phyloP scores from a whole-genome alignment of 2,329 filamentous ascomycete genomes.

The Aspergillus pseudonomiae region DNA sequence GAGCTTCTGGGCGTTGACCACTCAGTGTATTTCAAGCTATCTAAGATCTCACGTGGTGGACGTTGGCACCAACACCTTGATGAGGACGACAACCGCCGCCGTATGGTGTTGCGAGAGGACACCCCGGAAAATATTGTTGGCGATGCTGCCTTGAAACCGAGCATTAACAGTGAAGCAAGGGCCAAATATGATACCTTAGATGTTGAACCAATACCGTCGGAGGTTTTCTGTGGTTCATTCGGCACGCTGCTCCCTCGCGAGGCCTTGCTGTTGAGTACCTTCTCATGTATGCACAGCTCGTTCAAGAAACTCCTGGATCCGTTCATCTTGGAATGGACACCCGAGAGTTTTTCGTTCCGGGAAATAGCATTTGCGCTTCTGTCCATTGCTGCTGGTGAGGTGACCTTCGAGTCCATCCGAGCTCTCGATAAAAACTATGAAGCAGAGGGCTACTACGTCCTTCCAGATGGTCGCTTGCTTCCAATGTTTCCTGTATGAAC shows the following conservation, averaged over 20 bases:
- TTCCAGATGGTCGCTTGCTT: slow-evolving; percentile 14
- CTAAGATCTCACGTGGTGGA: slow-evolving; percentile 10
- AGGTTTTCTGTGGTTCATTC: background rate
- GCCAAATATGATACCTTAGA: background rate
- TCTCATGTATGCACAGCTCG: background rate
- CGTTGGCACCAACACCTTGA: slow-evolving; percentile 17
- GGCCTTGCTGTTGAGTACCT: slow-evolving; percentile 8
- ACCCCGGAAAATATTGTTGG: slow-evolving; percentile 18
- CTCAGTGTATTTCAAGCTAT: slow-evolving; percentile 12
- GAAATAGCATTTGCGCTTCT: slow-evolving; percentile 22
- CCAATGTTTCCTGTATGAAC: slow-evolving; percentile 19
- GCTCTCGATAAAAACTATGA: slow-evolving; percentile 15
- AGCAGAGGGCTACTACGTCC: slow-evolving; percentile 18
- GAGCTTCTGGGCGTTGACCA: slow-evolving; percentile 21
- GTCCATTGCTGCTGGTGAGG: slow-evolving; percentile 22
- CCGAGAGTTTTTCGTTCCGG: slow-evolving; percentile 17
- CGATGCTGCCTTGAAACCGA: slow-evolving; percentile 7
- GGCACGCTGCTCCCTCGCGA: slow-evolving; percentile 3
- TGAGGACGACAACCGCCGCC: slow-evolving; percentile 5
- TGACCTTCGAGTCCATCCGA: slow-evolving; percentile 9
- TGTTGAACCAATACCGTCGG: slow-evolving; percentile 1
- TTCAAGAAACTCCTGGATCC: slow-evolving; percentile 16
- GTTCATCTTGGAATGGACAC: slow-evolving; percentile 16
- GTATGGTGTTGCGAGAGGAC: background rate
- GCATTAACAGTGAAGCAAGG: slow-evolving; percentile 1